phyloP scores from a whole-genome alignment of 129 eudicot genomes.

The Calendula officinalis region DNA sequence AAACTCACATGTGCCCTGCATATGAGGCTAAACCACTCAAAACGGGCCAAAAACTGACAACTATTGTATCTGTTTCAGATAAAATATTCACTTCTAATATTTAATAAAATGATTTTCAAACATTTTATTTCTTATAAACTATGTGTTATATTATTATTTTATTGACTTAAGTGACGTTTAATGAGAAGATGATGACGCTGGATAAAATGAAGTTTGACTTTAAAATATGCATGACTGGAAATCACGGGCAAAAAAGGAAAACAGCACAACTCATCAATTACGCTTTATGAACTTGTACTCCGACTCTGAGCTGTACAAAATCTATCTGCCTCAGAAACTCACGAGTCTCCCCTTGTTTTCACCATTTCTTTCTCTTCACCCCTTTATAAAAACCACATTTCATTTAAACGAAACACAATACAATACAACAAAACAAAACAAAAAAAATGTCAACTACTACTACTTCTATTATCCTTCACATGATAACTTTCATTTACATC shows the following conservation, averaged over 20 bases:
- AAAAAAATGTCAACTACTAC: constrained; percentile 19
- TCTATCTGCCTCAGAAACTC: constrained; percentile 29
- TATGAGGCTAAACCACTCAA: no score
- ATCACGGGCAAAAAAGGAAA: constrained; percentile 32
- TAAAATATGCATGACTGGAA: constrained; percentile 34
- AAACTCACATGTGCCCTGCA: no score
- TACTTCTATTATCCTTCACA: constrained; percentile 9
- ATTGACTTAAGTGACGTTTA: not conserved
- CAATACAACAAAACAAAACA: not conserved
- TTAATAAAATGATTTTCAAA: no score
- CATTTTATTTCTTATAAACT: no score
- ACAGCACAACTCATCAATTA: constrained; percentile 27
- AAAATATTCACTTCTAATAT: no score
- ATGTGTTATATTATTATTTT: not conserved
- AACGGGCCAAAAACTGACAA: no score
- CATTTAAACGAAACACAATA: not conserved
- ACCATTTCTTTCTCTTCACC: constrained; percentile 28
- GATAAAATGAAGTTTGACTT: constrained; percentile 15
- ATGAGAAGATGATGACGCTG: constrained; percentile 1
- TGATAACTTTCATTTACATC: constrained; percentile 21
- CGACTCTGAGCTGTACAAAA: constrained; percentile 30
- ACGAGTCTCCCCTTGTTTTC: constrained; percentile 37
- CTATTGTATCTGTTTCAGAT: no score
- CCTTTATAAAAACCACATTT: constrained; percentile 17
- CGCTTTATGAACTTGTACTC: constrained; percentile 25